These are phyloP conservation scores for Leishmania gerbilli DNA, from an alignment of 208 protist species.

Conservation along the genomic window DNA sequence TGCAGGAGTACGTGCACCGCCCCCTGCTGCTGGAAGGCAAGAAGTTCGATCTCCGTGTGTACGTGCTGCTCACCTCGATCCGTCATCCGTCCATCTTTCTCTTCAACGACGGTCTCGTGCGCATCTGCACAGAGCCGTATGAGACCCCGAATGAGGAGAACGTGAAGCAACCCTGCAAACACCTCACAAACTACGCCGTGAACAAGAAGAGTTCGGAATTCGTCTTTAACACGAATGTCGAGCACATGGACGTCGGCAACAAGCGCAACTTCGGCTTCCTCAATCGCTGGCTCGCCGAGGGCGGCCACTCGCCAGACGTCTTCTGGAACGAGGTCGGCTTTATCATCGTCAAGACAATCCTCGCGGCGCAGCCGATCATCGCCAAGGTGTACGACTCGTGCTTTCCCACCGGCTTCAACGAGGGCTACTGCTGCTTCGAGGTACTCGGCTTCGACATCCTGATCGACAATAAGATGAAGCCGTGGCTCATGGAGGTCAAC, in stretches of 20 bases:
- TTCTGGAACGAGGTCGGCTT: conserved; percentile 84
- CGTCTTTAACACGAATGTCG: conserved; percentile 86
- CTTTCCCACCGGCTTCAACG: conserved; percentile 86
- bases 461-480: conserved; percentile 90
- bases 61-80: conserved; percentile 92
- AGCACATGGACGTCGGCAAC: conserved; percentile 79
- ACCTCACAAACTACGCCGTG: conserved; percentile 98
- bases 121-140: conserved; percentile 94
- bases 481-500: conserved; percentile 98
- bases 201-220: conserved; percentile 95
- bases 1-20: conserved; percentile 93
- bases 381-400: conserved; percentile 90
- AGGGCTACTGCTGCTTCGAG: conserved; percentile 95
- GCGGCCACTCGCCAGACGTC: conserved; percentile 50
- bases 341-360: conserved; percentile 92
- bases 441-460: conserved; percentile 97
- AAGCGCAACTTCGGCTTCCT: conserved; percentile 94
- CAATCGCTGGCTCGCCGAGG: conserved; percentile 74
- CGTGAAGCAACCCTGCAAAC: conserved; percentile 89
- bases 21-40: conserved; percentile 93
- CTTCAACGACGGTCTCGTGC: conserved; percentile 94
- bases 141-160: conserved; percentile 81
- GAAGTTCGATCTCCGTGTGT: conserved; percentile 98
- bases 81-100: conserved; percentile 90
- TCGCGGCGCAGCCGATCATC: conserved; percentile 93